Conservation (phyloP, 116 monocot species). For the Posidonia oceanica region DNA sequence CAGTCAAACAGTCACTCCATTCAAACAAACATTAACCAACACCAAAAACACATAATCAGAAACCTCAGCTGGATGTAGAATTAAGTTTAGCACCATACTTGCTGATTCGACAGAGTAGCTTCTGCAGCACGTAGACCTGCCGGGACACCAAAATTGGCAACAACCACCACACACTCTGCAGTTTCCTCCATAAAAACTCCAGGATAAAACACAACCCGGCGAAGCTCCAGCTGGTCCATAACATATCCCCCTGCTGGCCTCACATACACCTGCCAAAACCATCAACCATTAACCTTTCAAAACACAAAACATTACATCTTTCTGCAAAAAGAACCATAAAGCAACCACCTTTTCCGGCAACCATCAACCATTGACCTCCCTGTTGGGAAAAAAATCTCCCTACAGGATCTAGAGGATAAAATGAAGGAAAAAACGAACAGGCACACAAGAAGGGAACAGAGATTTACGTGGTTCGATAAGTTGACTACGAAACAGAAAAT, state of each 20-base stretch:
- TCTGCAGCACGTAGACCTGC: slow-evolving; percentile 65
- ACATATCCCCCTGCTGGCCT: slow-evolving; percentile 96
- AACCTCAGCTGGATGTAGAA: neutral
- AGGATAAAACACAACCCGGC: slow-evolving; percentile 49
- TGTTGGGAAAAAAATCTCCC: too few species aligned
- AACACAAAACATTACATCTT: neutral
- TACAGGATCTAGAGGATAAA: too few species aligned
- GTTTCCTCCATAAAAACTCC: slow-evolving; percentile 25
- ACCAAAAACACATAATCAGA: too few species aligned
- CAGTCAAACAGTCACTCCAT: neutral
- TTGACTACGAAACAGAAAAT: too few species aligned
- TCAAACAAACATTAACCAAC: neutral
- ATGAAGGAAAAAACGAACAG: too few species aligned
- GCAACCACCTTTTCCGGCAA: neutral
- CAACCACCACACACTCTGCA: slow-evolving; percentile 48
- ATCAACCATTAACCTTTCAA: neutral
- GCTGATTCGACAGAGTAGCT: slow-evolving; percentile 51
- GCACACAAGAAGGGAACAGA: too few species aligned
- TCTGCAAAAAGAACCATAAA: neutral
- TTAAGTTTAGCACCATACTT: slow-evolving; percentile 29
- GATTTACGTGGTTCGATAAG: too few species aligned
- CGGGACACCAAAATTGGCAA: slow-evolving; percentile 68
- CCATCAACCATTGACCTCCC: neutral
- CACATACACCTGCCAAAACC: slow-evolving; percentile 65
- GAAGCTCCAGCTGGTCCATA: slow-evolving; percentile 86